phyloP scores from a whole-genome alignment of 352 stramenopile species.

The Salisapilia sapeloensis region DNA sequence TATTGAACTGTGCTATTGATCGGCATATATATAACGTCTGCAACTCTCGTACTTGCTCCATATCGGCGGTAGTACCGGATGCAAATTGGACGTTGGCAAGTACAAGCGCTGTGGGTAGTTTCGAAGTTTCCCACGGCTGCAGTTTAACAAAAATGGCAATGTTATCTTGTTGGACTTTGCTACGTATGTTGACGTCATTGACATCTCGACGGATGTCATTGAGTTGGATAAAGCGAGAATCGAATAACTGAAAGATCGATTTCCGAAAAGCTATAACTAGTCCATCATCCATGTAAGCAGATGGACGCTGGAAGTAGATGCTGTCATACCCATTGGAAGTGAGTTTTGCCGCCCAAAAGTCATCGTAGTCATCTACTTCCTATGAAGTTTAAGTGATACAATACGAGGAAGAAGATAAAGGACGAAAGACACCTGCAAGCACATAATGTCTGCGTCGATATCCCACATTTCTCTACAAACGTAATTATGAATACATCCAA shows the following conservation, averaged over 20 bases:
- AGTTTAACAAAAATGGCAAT: conserved; percentile 49
- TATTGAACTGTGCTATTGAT: conserved; percentile 56
- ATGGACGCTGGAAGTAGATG: conserved; percentile 29
- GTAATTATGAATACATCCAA: not conserved
- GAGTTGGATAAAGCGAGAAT: conserved; percentile 27
- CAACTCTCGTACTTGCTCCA: conserved; percentile 43
- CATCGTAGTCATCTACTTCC: conserved; percentile 80
- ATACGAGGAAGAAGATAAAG: not conserved
- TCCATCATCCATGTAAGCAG: conserved; percentile 26
- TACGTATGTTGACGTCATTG: conserved; percentile 20
- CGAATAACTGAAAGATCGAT: conserved; percentile 65
- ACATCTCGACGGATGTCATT: conserved; percentile 29
- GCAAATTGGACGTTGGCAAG: conserved; percentile 31
- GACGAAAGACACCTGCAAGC: conserved; percentile 31
- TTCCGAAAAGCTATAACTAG: conserved; percentile 68
- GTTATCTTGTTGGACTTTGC: conserved; percentile 47
- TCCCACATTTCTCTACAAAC: conserved; percentile 40
- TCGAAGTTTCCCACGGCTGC: conserved; percentile 66
- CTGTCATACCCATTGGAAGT: conserved; percentile 61
- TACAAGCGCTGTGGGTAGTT: conserved; percentile 49
- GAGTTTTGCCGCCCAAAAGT: conserved; percentile 65
- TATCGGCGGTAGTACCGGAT: conserved; percentile 8
- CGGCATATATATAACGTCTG: conserved; percentile 57
- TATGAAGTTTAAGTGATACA: conserved; percentile 3
- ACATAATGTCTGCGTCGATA: conserved; percentile 72